Evolutionary conservation across 129 eudicot species (phyloP), one percentile per base, ranked within the genome.

Genomic region (Gnaphalium uliginosum): DNA sequence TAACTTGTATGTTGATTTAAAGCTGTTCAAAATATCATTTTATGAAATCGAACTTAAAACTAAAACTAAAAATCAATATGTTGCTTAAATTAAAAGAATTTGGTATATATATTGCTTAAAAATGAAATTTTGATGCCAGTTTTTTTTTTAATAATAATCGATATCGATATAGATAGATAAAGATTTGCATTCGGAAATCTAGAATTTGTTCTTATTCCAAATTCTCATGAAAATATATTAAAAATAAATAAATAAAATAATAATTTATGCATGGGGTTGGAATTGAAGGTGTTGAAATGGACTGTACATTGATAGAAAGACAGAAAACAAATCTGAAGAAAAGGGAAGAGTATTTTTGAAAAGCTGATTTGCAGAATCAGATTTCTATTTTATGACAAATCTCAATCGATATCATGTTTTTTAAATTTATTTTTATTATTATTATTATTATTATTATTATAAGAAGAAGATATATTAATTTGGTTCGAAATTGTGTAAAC

Each of bases 301-400:
- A 66, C 80, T 67, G 17, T 33, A 66, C 80, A 68, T n/a, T 68
- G 81, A 50, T 33, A 37, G 68, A 56, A 67, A 56, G 74, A 37
- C 48, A 77, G 74, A 77, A 77, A 69, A 77, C 81, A 77, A 56
- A 77, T 77, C 81, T 66, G 13, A 54, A 24, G 24, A 75, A 76
- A 76, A 76, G 80, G 33, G 68, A 64, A 76, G 60, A 26, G 68
- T 56, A 67, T 67, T 54, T 68, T 77, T 77, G 23, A 35, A 77
- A 77, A 77, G 81, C 60, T 77, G 81, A 77, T 77, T 56, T 77
- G 75, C 68, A 68, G 81, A 77, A 43, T 43, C 51, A 1, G 51
- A 43, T 1, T 43, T 43, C 4, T 13, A 43, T 43, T 13, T 43
- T 43, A 43, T 43, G 18, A 43, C 51, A 43, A 43, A 13, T 43